Base-by-base conservation (phyloP, 2,329 filamentous ascomycete genomes). In the Basipetospora sp. region DNA sequence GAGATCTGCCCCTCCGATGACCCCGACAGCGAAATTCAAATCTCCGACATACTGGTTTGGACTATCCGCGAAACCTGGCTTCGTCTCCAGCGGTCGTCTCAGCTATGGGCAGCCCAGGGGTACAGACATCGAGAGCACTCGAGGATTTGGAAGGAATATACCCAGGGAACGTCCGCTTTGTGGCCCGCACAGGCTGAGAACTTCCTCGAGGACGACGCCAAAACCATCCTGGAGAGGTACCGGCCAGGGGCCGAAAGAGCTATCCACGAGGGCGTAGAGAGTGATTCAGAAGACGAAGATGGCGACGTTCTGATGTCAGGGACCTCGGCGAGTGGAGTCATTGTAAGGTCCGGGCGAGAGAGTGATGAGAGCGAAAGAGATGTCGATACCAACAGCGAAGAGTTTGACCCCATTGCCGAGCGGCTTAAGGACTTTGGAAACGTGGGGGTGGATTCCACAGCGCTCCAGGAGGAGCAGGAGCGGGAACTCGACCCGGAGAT, bases 401-500 rank as follows among this genome's bases (percentile, higher is more conserved):
- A 4, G 19, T 4, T 29, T 13, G 36, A 26, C 10, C 16, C 19
- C 1, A 32, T 31, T 18, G 5, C 11, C 10, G 36, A 26, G 13
- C 13, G 36, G 8, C 20, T 38, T 9, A 1, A 27, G 14, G 28
- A 38, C 10, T 38, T 31, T 27, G 28, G 36, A 4, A 9, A 13
- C n/a, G 5, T 8, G 8, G 22, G 29, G 10, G 28, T 40, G 15
- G 31, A 32, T 6, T 17, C 57, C 0, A 55, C 58, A 0, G 53
- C 55, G 0, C 52, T 80, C 0, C 56, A 70, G 3, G 75, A 82
- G 46, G 79, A 84, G 41, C 75, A 83, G 44, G 78, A 84, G 48
- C 63, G 77, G 1, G 79, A 83, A 43, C 56, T 84, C 0, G 62
- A 71, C 0, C 74, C 73, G 0, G 77, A 85, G 42, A 63, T 71